phyloP scores from a whole-genome alignment of 73 alveolate genomes.

The Tetrahymena thermophila region DNA sequence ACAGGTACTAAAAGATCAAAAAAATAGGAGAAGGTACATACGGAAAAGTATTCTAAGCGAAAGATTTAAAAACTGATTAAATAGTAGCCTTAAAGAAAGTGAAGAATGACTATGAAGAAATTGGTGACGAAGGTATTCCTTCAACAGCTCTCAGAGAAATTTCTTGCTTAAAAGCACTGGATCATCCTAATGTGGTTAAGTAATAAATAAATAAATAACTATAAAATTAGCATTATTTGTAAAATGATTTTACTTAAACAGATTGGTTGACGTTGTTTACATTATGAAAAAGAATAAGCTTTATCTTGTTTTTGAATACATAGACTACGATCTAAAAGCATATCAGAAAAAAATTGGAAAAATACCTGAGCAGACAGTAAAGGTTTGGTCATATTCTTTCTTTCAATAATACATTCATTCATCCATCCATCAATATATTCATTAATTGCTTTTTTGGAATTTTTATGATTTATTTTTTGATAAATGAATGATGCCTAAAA shows the following conservation, averaged over 20 bases:
- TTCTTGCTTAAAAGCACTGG: constrained; percentile 11
- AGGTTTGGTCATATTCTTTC: not conserved
- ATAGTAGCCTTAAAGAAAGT: constrained; percentile 34
- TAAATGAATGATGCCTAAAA: no score
- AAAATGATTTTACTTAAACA: constrained; percentile 2
- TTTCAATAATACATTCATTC: no score
- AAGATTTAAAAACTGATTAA: constrained; percentile 10
- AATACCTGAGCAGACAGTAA: not conserved
- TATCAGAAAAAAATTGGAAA: not conserved
- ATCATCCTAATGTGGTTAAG: constrained; percentile 38
- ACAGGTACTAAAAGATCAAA: constrained; percentile 16
- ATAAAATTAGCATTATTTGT: not conserved
- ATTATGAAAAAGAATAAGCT: not conserved
- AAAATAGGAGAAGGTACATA: constrained; percentile 41
- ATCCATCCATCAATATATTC: no score
- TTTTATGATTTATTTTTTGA: no score
- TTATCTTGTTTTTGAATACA: constrained; percentile 61
- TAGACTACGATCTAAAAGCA: constrained; percentile 70
- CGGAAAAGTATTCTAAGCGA: constrained; percentile 22
- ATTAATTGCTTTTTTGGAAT: no score
- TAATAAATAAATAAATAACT: not conserved
- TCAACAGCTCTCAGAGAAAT: constrained; percentile 31
- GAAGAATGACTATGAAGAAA: constrained; percentile 4
- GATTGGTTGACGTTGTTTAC: not conserved
- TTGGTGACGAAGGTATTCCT: constrained; percentile 23